Percentiles rank a stretch among this genome's conserved stretches.
These are phyloP conservation scores for Cercospora zeae-maydis DNA, from an alignment of 2,329 filamentous ascomycete genomes.

Conservation along the genomic window DNA sequence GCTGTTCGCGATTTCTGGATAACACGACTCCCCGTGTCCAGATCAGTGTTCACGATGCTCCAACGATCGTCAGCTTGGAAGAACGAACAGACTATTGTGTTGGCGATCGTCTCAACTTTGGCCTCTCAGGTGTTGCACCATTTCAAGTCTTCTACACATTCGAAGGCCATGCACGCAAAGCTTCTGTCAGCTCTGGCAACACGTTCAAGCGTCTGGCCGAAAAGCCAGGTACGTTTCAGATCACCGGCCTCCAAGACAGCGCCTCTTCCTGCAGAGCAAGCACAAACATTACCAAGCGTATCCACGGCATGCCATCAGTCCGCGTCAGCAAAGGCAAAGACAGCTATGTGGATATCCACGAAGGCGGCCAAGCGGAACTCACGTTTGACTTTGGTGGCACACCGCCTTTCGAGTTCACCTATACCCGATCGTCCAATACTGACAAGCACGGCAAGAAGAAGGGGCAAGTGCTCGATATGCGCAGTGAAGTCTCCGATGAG, in stretches of 20 bases:
- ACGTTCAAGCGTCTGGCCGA: slow-evolving; percentile 93
- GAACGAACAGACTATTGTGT: slow-evolving; percentile 87
- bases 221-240: slow-evolving; percentile 80
- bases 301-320: slow-evolving; percentile 90
- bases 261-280: slow-evolving; percentile 82
- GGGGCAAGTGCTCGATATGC: slow-evolving; percentile 79
- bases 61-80: slow-evolving; percentile 83
- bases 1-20: slow-evolving; percentile 77
- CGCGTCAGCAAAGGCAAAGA: slow-evolving; percentile 81
- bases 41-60: slow-evolving; percentile 88
- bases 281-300: slow-evolving; percentile 73
- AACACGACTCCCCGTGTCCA: slow-evolving; percentile 67
- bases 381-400: slow-evolving; percentile 93
- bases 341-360: slow-evolving; percentile 86
- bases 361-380: slow-evolving; percentile 90
- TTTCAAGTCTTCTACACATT: slow-evolving; percentile 94
- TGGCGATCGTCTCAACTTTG: slow-evolving; percentile 89
- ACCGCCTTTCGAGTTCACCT: slow-evolving; percentile 96
- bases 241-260: slow-evolving; percentile 81
- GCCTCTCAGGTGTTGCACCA: slow-evolving; percentile 81
- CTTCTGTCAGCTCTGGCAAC: slow-evolving; percentile 66
- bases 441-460: slow-evolving; percentile 59
- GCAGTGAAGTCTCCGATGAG: slow-evolving; percentile 80
- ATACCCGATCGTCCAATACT: slow-evolving; percentile 86
- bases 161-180: slow-evolving; percentile 71